phyloP scores from a whole-genome alignment of 441 rosid genomes.

The Dalechampia spathulata region DNA sequence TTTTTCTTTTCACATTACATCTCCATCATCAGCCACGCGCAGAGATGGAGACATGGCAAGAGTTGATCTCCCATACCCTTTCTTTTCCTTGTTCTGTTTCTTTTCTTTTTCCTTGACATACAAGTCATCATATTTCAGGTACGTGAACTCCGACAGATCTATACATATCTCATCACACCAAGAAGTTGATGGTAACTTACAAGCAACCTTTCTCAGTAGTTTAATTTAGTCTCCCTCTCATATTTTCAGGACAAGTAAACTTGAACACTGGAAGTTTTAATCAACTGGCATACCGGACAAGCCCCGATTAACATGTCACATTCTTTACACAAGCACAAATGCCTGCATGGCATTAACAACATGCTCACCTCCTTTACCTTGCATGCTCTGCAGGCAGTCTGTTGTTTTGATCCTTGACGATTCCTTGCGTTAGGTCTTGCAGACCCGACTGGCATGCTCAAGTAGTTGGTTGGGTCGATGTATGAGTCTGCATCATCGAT shows the following conservation, averaged over 20 bases:
- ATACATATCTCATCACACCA: too few species aligned
- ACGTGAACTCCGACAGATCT: too few species aligned
- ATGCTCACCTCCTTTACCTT: slow-evolving; percentile 52
- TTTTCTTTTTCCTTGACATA: too few species aligned
- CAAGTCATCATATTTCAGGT: too few species aligned
- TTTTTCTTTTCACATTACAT: too few species aligned
- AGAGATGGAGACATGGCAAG: too few species aligned
- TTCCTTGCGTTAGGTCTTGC: slow-evolving; percentile 20
- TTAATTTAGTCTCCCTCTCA: too few species aligned
- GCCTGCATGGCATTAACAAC: slow-evolving; percentile 78
- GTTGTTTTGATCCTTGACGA: slow-evolving; percentile 26
- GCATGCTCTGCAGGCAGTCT: slow-evolving; percentile 59
- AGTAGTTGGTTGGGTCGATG: slow-evolving; percentile 36
- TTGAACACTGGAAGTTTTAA: slow-evolving; percentile 49
- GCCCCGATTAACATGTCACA: slow-evolving; percentile 44
- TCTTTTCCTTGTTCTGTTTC: too few species aligned
- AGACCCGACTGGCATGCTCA: slow-evolving; percentile 21
- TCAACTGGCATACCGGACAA: slow-evolving; percentile 77
- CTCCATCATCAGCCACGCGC: too few species aligned
- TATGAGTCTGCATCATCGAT: slow-evolving; percentile 62
- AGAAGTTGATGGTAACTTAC: too few species aligned
- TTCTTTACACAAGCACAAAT: slow-evolving; percentile 70
- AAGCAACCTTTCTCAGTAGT: too few species aligned
- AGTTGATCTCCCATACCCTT: too few species aligned
- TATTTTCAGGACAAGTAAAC: slow-evolving; percentile 42